phyloP scores from a whole-genome alignment of 495 filamentous ascomycete species.

The Margaritispora aquatica region DNA sequence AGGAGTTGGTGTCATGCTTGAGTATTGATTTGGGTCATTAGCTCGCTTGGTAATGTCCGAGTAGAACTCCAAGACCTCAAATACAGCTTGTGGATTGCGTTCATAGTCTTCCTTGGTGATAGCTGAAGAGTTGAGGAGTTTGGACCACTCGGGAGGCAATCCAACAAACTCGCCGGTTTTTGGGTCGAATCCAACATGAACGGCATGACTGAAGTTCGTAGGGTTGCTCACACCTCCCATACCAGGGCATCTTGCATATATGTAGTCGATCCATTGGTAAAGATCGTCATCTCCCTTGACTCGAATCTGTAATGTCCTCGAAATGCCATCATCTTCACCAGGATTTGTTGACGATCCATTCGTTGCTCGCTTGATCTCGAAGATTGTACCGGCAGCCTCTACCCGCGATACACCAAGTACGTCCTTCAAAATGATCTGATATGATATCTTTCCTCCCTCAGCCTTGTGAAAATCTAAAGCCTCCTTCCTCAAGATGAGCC shows the following conservation, averaged over 20 bases:
- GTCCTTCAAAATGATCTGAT: conserved; percentile 75
- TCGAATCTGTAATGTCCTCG: conserved; percentile 76
- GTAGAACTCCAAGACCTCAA: conserved; percentile 97
- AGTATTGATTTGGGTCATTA: conserved; percentile 71
- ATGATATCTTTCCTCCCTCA: conserved; percentile 73
- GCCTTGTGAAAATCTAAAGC: conserved; percentile 88
- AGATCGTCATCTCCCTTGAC: conserved; percentile 93
- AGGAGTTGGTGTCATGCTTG: conserved; percentile 64
- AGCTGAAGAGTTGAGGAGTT: conserved; percentile 86
- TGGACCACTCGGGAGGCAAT: conserved; percentile 92
- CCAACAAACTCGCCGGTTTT: conserved; percentile 89
- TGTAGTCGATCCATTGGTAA: conserved; percentile 97
- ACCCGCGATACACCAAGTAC: conserved; percentile 80
- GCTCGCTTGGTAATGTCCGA: conserved; percentile 86
- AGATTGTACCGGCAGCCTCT: conserved; percentile 79
- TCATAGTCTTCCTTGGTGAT: conserved; percentile 98
- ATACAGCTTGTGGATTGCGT: conserved; percentile 95
- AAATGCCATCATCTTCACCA: conserved; percentile 64
- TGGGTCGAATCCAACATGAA: conserved; percentile 96
- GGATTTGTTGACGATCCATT: conserved; percentile 55
- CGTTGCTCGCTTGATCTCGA: conserved; percentile 78
- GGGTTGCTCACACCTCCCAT: conserved; percentile 98
- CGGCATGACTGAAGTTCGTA: conserved; percentile 92
- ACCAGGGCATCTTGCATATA: conserved; percentile 90
- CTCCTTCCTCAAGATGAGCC: conserved; percentile 80